Evolutionary conservation across 1,284 basidiomycete genomes (phyloP), one percentile per base, ranked within the genome.

Genomic region (Calocybe gambosa): DNA sequence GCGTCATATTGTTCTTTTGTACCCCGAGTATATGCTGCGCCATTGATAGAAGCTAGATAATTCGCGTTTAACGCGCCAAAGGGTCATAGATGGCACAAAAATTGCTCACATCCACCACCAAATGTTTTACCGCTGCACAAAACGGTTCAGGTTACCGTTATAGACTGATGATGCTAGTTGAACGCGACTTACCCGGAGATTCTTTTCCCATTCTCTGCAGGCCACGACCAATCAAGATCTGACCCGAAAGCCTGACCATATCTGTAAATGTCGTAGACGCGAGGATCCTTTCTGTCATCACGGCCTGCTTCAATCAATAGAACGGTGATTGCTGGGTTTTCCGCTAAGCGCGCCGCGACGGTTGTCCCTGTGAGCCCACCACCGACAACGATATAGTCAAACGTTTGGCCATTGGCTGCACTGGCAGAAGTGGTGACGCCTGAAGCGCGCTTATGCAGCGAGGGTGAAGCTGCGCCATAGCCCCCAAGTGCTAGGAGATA

Each of bases 361-460:
- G 78, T 80, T 6, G 75, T 68, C 2, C 84, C 85, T 1, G 77
- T 71, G 2, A 83, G 64, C 0, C 84, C 83, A 19, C 74, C 82
- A 2, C 83, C 83, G 4, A 81, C 74, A 42, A 85, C 70, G 52
- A 85, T 78, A 58, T 85, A 85, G 66, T 85, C 82, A 56, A 73
- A 84, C 0, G 74, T 70, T 46, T 69, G 58, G 10, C 63, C 63
- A 49, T 63, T 62, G 4, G 58, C 65, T 5, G 57, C 55, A 21
- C 53, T 47, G 0, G 65, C 50, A 31, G 58, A 58, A 7, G 62
- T 65, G 3, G 61, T 69, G 10, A 72, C 65, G 5, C 67, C 68
- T 19, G 58, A 66, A 0, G 62, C 56, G 31, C 65, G 62, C 48
- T 62, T 66, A 10, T 52, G 46, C 26, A 64, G 50, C 21, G 50